Base-by-base conservation (phyloP, 2,329 filamentous ascomycete genomes). In the Talaromyces sp. region DNA sequence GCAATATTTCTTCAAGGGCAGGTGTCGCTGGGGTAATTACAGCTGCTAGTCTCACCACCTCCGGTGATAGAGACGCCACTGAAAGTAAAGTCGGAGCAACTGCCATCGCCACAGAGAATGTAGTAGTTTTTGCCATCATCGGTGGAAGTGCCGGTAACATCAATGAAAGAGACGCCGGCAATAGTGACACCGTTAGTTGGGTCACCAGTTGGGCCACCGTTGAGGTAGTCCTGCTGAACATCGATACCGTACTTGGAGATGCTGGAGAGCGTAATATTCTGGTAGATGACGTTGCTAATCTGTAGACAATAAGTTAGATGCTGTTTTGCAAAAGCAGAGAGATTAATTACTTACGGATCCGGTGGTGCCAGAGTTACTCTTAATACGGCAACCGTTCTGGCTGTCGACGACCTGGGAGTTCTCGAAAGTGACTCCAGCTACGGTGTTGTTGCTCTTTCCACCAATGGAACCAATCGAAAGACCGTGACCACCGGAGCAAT, bases 391-490 rank as follows among this genome's bases (percentile, higher is more conserved):
- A 2, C 60, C 60, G 72, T 87, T 86, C 60, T 81, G 74, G 0
- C 83, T 86, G 72, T 87, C 76, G 65, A 69, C 73, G 67, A 88
- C 79, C 22, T 74, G 79, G 10, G 78, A 81, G 66, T 80, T 77
- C 39, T 78, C 72, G 68, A 88, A 83, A 27, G 76, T 78, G n/a
- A 88, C 80, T 60, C 78, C 81, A 31, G 80, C 72, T 61, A 88
- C 86, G 8, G 70, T 74, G 77, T 88, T 88, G 75, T 86, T 76
- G 60, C 70, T 72, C 58, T 84, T 83, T 14, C 83, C 83, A 48
- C 85, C 85, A n/a, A 87, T 83, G 6, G 83, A 85, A 59, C 85
- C 85, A 69, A 88, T 86, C 64, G 82, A 84, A 19, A 88, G 76
- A 60, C 85, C 85, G 71, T 86, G 84, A n/a, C 83, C 83, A 24